A percentile compares a stretch with the other conserved stretches of the same genome.
phyloP scores from a whole-genome alignment of 1,284 basidiomycete species.

The Cutaneotrichosporon sp. region DNA sequence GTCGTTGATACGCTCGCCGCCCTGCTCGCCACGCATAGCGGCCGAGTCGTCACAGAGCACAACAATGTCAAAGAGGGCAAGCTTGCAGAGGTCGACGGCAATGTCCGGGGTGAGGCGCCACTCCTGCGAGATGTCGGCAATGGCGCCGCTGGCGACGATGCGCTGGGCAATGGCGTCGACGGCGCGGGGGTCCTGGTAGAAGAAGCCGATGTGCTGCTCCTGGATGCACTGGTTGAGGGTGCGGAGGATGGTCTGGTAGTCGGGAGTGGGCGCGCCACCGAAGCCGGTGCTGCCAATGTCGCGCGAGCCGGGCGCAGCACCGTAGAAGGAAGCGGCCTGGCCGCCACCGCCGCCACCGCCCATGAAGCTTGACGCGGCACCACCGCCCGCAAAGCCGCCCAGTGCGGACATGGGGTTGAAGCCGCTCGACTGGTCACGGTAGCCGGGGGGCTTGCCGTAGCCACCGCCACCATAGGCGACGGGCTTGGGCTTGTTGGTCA shows the following conservation, averaged over 20 bases:
- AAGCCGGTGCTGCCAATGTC: conserved; percentile 9
- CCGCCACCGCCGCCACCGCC: conserved; percentile 1
- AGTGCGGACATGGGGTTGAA: neutral
- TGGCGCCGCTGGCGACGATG: conserved; percentile 49
- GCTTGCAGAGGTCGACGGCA: conserved; percentile 33
- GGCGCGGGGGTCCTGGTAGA: conserved; percentile 55
- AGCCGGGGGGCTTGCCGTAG: conserved; percentile 11
- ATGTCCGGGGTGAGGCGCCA: conserved; percentile 56
- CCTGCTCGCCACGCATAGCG: conserved; percentile 18
- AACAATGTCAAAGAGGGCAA: conserved; percentile 24
- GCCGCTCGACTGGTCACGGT: neutral
- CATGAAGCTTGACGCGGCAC: neutral
- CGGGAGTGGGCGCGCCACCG: conserved; percentile 8
- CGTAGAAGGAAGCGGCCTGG: conserved; percentile 11
- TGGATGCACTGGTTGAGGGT: conserved; percentile 50
- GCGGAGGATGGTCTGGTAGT: conserved; percentile 12
- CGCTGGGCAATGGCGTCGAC: conserved; percentile 54
- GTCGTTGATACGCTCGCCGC: conserved; percentile 34
- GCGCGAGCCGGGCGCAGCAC: conserved; percentile 7
- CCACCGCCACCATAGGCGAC: conserved; percentile 10
- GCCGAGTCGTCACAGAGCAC: conserved; percentile 26
- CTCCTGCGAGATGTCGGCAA: conserved; percentile 50
- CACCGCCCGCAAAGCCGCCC: conserved; percentile 7
- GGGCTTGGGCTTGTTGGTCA: conserved; percentile 18
- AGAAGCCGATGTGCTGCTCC: conserved; percentile 53